A percentile compares a stretch with the other conserved stretches of the same genome.
Conservation (phyloP, 1,284 basidiomycete genomes). For the Bondarzewia mesenterica region DNA sequence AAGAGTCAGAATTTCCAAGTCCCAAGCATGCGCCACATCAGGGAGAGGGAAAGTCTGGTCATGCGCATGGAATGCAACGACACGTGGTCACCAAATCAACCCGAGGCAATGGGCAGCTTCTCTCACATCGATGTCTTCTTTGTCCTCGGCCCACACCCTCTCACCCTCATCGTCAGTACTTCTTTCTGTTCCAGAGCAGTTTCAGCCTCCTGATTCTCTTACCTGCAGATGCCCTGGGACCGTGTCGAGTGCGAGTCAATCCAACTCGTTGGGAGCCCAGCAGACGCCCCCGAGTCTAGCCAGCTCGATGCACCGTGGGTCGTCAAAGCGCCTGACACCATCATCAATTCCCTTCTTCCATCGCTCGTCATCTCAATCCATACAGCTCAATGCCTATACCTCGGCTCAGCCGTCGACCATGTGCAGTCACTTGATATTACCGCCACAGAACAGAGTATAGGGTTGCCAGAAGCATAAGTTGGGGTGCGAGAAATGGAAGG, state of each 20-base stretch:
- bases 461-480: too few species aligned
- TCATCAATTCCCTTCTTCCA: constrained; percentile 96
- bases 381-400: constrained; percentile 37
- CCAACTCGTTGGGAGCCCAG: constrained; percentile 14
- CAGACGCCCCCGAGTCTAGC: constrained; percentile 61
- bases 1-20: too few species aligned
- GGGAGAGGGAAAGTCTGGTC: too few species aligned
- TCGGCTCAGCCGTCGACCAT: constrained; percentile 27
- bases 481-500: too few species aligned
- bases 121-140: too few species aligned
- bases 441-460: constrained; percentile 30
- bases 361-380: constrained; percentile 84
- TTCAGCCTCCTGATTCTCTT: constrained; percentile 51
- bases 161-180: constrained; percentile 16
- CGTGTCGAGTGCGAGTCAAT: constrained; percentile 58
- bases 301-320: constrained; percentile 54
- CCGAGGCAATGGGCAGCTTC: constrained; percentile 71
- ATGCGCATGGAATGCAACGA: constrained; percentile 49
- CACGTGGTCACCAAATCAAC: constrained; percentile 60
- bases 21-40: too few species aligned
- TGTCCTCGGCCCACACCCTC: constrained; percentile 47
- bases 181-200: constrained; percentile 10
- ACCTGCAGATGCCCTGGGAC: constrained; percentile 58
- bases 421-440: constrained; percentile 34
- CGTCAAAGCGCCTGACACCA: constrained; percentile 79